phyloP scores from a whole-genome alignment of 1,139 yeast species.

The Blastobotrys capitulatus region DNA sequence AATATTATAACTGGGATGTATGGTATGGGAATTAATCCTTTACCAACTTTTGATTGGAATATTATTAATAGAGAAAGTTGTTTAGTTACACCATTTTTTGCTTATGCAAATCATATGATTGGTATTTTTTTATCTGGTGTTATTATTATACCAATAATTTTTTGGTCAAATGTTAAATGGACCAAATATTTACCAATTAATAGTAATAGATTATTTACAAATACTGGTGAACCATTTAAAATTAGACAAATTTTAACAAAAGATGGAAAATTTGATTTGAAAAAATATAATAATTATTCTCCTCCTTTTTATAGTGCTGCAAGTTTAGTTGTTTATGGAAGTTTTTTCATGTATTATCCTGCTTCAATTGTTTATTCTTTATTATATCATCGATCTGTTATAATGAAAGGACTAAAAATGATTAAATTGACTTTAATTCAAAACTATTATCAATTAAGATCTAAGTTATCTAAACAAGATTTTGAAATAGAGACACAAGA shows the following conservation, averaged over 20 bases:
- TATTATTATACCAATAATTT: conserved; percentile 39
- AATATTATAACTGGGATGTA: conserved; percentile 52
- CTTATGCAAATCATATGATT: conserved; percentile 36
- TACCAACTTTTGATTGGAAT: conserved; percentile 38
- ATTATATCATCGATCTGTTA: conserved; percentile 23
- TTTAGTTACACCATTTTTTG: conserved; percentile 41
- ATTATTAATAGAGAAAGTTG: conserved; percentile 25
- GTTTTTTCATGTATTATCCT: conserved; percentile 51
- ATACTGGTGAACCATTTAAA: conserved; percentile 41
- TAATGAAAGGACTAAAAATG: conserved; percentile 7
- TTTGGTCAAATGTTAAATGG: conserved; percentile 46
- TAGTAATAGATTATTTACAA: conserved; percentile 42
- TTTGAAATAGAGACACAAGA: no score
- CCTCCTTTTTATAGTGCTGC: conserved; percentile 60
- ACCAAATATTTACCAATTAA: conserved; percentile 51
- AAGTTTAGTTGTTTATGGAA: conserved; percentile 49
- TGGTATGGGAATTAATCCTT: conserved; percentile 55
- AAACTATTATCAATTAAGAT: not conserved
- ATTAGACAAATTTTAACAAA: conserved; percentile 41
- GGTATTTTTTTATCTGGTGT: conserved; percentile 43
- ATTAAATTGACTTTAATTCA: no score
- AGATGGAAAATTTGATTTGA: conserved; percentile 31
- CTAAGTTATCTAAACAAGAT: no score
- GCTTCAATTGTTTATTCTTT: conserved; percentile 44
- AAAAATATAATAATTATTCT: conserved; percentile 32